Percentiles rank a stretch among this genome's conserved stretches.
Evolutionary conservation across 306 rosid genomes (phyloP).

Genomic region (cucumber (Cucumis sativus)): Cucumber_9930_V3 NC_026660.2:7239501-7240000

Average conservation of each 20-base stretch:
- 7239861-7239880: too few relatives aligned
- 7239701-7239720: neutral
- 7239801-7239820: neutral
- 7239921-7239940: too few relatives aligned
- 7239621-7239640: neutral
- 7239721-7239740: neutral
- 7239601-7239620: neutral
- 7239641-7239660: too few relatives aligned
- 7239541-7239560: conserved; percentile 1
- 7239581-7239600: conserved; percentile 2
- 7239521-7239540: neutral
- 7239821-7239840: too few relatives aligned
- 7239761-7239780: neutral
- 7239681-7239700: conserved; percentile 2
- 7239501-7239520: neutral
- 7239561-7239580: neutral
- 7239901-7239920: too few relatives aligned
- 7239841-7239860: too few relatives aligned
- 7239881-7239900: too few relatives aligned
- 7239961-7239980: too few relatives aligned
- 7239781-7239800: neutral
- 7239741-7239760: neutral
- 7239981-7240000: too few relatives aligned
- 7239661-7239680: neutral
- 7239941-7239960: too few relatives aligned